These are phyloP conservation scores for Cladorrhinum sp. DNA, from an alignment of 2,329 filamentous ascomycete genomes.

Conservation along the genomic window DNA sequence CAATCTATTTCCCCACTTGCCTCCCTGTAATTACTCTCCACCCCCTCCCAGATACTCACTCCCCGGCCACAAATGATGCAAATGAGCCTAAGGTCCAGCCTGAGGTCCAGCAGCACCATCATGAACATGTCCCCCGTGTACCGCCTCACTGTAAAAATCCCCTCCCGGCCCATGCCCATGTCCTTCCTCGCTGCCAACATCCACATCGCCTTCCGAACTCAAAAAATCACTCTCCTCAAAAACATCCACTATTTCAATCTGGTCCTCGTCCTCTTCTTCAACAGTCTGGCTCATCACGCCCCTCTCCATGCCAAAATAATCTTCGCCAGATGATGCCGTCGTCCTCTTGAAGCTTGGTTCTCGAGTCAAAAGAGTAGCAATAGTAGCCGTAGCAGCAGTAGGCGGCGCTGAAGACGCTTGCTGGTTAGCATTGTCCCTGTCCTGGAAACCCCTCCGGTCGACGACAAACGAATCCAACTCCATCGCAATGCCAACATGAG, in stretches of 20 bases:
- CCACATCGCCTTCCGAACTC: slow-evolving; percentile 5
- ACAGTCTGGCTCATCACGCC: slow-evolving; percentile 28
- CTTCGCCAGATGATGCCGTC: background rate
- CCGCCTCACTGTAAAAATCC: background rate
- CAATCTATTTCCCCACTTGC: background rate
- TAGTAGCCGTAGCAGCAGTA: background rate
- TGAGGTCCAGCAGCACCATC: background rate
- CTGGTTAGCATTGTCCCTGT: background rate
- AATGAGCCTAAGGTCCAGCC: background rate
- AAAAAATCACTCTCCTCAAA: slow-evolving; percentile 13
- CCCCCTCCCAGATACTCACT: background rate
- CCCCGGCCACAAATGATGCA: background rate
- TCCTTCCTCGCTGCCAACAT: slow-evolving; percentile 4
- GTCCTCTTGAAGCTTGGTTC: background rate
- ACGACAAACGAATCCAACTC: slow-evolving; percentile 4
- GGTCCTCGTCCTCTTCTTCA: slow-evolving; percentile 17
- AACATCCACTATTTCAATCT: background rate
- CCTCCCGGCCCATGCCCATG: background rate
- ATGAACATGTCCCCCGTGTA: background rate
- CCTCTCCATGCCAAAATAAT: slow-evolving; percentile 22
- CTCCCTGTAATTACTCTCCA: background rate
- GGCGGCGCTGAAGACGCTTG: background rate
- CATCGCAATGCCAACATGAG: background rate
- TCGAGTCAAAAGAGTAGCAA: background rate
- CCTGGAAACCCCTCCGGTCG: background rate